A percentile compares a stretch with the other conserved stretches of the same genome.
These are phyloP conservation scores for Polymyxa betae DNA, from an alignment of 208 protist species.

Conservation along the genomic window DNA sequence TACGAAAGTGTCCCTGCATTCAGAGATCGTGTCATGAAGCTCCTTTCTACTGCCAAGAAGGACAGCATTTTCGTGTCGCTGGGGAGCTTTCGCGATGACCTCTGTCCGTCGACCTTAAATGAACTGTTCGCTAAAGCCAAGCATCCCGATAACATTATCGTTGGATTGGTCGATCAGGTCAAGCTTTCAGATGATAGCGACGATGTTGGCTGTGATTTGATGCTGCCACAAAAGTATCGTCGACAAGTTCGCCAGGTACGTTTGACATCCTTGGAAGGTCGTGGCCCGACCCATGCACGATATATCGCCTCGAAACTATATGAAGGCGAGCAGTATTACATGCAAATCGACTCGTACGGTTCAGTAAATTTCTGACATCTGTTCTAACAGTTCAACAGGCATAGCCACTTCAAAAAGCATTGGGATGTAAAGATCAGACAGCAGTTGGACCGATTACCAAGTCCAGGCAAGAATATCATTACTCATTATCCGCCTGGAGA, in stretches of 20 bases:
- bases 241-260: not conserved
- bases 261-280: conserved; percentile 2
- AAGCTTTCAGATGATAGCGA: not conserved
- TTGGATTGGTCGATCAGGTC: conserved; percentile 38
- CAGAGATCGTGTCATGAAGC: not conserved
- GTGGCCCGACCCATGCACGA: conserved; percentile 25
- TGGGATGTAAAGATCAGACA: not conserved
- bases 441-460: not conserved
- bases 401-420: conserved; percentile 45
- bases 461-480: conserved; percentile 2
- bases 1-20: not conserved
- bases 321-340: conserved; percentile 24
- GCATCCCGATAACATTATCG: conserved; percentile 22
- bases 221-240: not conserved
- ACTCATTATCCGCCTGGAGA: conserved; percentile 44
- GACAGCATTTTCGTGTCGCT: conserved; percentile 16
- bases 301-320: conserved; percentile 33
- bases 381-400: not conserved
- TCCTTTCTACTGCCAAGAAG: not conserved
- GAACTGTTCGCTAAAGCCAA: conserved; percentile 34
- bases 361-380: not conserved
- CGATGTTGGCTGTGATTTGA: conserved; percentile 34
- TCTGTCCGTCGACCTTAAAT: not conserved
- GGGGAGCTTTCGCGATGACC: conserved; percentile 38
- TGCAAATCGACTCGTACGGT: conserved; percentile 38